Base-by-base conservation (phyloP, 1,284 basidiomycete genomes). In the Pterulicium gracile region DNA sequence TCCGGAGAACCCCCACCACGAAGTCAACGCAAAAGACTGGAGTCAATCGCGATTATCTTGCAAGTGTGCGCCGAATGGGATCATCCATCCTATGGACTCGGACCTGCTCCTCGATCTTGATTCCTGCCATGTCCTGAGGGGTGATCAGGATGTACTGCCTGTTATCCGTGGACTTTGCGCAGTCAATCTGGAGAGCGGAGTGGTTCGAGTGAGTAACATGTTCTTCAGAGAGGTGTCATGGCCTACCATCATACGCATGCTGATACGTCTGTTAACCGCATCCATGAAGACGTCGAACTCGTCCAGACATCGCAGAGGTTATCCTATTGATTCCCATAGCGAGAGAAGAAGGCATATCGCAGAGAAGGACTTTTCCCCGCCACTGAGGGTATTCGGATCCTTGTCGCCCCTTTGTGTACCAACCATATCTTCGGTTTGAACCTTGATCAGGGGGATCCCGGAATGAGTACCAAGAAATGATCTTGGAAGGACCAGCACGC, bases 241-340 rank as follows among this genome's bases (percentile, higher is more conserved):
- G 21, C 80, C 43, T 48, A 89, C 87, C 77, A 97, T 88, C 83
- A 94, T 89, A 62, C 78, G 85, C 77, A 93, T 91, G 50, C 88
- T 87, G 53, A 95, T 85, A 49, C 81, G 80, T 24, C 95, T 80
- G 61, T 97, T 97, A 48, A 92, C 85, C 19, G 86, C 83, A 59
- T 98, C 94, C 84, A 96, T 91, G 69, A 95, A 97, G 13, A 97
- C 93, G 54, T 96, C 90, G 59, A 93, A 95, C 59, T 90, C 87
- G 54, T 89, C 87, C 23, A 98, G 76, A 58, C 95, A 98, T 49
- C 95, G 74, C 46, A 99, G 76, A 0, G 94, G 95, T 61, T 93
- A 95, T 1, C 88, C 86, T 47, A 95, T 90, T 7, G 90, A 84
- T 56, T 96, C 89, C 96, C 96, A 99, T 36, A 99, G 69, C 3